Conservation (phyloP, 2,329 filamentous ascomycete genomes). For the Ophiostoma australiae region DNA sequence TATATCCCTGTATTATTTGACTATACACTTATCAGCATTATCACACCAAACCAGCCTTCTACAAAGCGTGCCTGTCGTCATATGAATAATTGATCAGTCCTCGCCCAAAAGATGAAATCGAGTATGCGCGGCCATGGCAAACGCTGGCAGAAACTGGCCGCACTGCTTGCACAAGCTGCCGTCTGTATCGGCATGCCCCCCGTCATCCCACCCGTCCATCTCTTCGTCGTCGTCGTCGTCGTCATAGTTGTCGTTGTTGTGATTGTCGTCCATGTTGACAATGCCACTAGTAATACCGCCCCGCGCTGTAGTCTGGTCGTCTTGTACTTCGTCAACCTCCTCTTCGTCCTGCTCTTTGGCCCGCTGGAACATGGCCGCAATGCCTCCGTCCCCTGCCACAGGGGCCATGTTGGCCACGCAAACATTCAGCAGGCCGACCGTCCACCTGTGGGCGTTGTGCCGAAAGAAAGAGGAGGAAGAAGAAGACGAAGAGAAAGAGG, state of each 20-base stretch:
- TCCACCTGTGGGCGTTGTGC: constrained; percentile 49
- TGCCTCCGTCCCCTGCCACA: constrained; percentile 63
- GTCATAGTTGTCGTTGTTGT: constrained; percentile 11
- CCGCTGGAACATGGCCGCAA: constrained; percentile 71
- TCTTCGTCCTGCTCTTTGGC: constrained; percentile 35
- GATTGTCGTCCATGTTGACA: background rate
- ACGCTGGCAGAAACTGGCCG: constrained; percentile 30
- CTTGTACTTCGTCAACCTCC: background rate
- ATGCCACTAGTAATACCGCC: constrained; percentile 16
- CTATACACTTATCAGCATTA: background rate
- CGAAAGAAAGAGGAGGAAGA: background rate
- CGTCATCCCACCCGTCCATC: constrained; percentile 7
- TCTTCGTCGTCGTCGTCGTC: constrained; percentile 19
- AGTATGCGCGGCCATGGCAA: constrained; percentile 32
- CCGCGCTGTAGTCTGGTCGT: constrained; percentile 11
- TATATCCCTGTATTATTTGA: background rate
- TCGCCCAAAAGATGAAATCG: constrained; percentile 31
- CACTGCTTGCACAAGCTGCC: constrained; percentile 29
- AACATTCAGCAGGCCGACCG: constrained; percentile 78
- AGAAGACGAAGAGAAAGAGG: background rate
- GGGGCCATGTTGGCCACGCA: constrained; percentile 79
- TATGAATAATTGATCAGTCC: background rate
- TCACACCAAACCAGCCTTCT: background rate
- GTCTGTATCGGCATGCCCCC: constrained; percentile 4
- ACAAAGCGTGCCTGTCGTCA: background rate